Percentiles rank a stretch among this genome's conserved stretches.
Evolutionary conservation across 2,329 filamentous ascomycete genomes (phyloP).

Genomic region (Chaetothyriales sp.): DNA sequence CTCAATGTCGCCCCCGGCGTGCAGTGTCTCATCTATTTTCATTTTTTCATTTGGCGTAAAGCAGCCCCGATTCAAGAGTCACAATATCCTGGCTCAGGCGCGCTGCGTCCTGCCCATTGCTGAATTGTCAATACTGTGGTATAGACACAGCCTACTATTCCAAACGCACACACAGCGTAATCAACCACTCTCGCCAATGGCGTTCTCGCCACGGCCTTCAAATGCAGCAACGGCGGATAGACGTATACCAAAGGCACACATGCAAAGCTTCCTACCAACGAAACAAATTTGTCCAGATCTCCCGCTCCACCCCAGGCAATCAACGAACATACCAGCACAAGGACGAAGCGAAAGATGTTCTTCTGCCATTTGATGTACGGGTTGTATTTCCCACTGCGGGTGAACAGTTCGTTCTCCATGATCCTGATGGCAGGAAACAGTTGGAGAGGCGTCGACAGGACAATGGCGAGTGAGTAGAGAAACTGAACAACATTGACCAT

Average conservation of each 20-base stretch:
- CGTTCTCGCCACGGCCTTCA: conserved; percentile 59
- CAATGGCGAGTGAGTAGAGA: conserved; percentile 92
- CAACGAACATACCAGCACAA: conserved; percentile 70
- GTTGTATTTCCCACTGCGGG: conserved; percentile 89
- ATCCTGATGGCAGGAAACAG: conserved; percentile 97
- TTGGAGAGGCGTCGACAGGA: conserved; percentile 86
- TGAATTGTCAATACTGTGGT: conserved; percentile 74
- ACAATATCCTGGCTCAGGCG: conserved; percentile 48
- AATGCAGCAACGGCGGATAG: conserved; percentile 91
- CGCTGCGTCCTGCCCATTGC: conserved; percentile 58
- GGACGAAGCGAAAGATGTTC: conserved; percentile 87
- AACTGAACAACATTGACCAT: conserved; percentile 94
- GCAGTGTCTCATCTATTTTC: not conserved
- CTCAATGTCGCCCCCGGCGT: not conserved
- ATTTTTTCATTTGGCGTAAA: not conserved
- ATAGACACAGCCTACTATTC: conserved; percentile 76
- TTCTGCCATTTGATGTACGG: conserved; percentile 99
- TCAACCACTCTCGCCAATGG: conserved; percentile 55
- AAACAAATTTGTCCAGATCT: conserved; percentile 93
- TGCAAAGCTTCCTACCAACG: conserved; percentile 89
- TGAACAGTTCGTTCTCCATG: conserved; percentile 86
- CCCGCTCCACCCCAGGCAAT: conserved; percentile 88
- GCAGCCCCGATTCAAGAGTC: conserved; percentile 24
- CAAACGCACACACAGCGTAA: conserved; percentile 63
- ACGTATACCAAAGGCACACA: conserved; percentile 96